A percentile compares a stretch with the other conserved stretches of the same genome.
phyloP scores from a whole-genome alignment of 148 eudicot genomes.

The Nyssa sinensis region DNA sequence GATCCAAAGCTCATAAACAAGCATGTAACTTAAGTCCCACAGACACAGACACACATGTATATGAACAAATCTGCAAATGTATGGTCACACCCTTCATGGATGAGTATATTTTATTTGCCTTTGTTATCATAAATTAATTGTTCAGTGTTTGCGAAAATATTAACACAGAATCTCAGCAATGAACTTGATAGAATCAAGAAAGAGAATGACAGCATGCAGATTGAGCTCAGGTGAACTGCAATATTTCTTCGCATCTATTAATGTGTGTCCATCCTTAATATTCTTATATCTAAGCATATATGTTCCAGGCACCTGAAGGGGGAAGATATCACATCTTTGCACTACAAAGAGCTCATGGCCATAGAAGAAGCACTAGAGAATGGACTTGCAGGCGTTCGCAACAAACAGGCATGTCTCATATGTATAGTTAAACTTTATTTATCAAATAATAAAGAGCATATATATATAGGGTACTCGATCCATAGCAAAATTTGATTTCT shows the following conservation, averaged over 20 bases:
- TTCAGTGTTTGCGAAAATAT: background rate
- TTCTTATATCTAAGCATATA: background rate
- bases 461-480: background rate
- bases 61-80: slow-evolving; percentile 6
- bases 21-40: slow-evolving; percentile 5
- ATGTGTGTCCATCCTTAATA: background rate
- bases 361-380: slow-evolving; percentile 57
- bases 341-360: slow-evolving; percentile 54
- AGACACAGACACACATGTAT: no score
- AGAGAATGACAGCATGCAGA: slow-evolving; percentile 72
- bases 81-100: background rate
- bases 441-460: background rate
- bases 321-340: slow-evolving; percentile 65
- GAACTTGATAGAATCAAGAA: slow-evolving; percentile 76
- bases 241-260: background rate
- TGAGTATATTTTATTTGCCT: background rate
- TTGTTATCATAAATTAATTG: background rate
- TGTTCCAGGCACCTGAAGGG: slow-evolving; percentile 71
- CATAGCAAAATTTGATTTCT: background rate
- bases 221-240: slow-evolving; percentile 59
- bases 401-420: slow-evolving; percentile 45
- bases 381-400: slow-evolving; percentile 44
- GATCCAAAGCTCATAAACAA: no score
- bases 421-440: background rate
- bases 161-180: slow-evolving; percentile 53